A percentile compares a stretch with the other conserved stretches of the same genome.
phyloP scores from a whole-genome alignment of 805 yeast species.

The Kazachstania taianensis region DNA sequence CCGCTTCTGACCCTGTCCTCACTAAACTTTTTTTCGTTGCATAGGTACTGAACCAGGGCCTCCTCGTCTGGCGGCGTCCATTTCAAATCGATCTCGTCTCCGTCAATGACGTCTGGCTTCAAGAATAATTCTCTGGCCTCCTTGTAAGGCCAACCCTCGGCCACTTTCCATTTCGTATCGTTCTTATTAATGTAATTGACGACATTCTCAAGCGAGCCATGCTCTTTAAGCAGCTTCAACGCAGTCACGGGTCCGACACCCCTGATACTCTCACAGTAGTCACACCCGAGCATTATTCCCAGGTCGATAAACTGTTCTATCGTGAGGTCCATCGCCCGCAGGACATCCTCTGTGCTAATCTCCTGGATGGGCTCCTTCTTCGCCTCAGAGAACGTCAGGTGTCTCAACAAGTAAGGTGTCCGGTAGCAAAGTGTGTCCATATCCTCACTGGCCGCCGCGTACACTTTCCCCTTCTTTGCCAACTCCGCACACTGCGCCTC shows the following conservation, averaged over 20 bases:
- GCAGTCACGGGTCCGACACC: conserved; percentile 98
- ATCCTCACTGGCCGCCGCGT: conserved; percentile 96
- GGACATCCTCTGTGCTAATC: conserved; percentile 52
- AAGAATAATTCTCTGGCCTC: conserved; percentile 80
- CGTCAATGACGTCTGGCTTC: conserved; percentile 67
- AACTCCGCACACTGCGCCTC: conserved; percentile 97
- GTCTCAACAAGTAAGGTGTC: conserved; percentile 75
- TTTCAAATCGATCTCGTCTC: conserved; percentile 55
- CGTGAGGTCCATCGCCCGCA: conserved; percentile 70
- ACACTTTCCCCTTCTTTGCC: conserved; percentile 83
- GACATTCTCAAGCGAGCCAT: conserved; percentile 69
- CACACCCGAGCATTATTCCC: conserved; percentile 92
- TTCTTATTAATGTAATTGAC: conserved; percentile 48
- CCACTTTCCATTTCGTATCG: conserved; percentile 66
- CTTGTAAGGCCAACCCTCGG: conserved; percentile 89
- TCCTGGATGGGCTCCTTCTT: conserved; percentile 88
- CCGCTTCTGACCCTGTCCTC: conserved; percentile 89
- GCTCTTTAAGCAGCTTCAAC: conserved; percentile 74
- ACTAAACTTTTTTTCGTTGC: conserved; percentile 77
- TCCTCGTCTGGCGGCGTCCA: conserved; percentile 87
- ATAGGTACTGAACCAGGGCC: conserved; percentile 74
- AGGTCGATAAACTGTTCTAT: conserved; percentile 73
- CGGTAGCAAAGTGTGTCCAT: conserved; percentile 95
- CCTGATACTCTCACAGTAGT: conserved; percentile 87
- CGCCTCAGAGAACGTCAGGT: conserved; percentile 89